Percentiles rank a stretch among this genome's conserved stretches.
These are phyloP conservation scores for Neopestalotiopsis rosae DNA, from an alignment of 2,329 filamentous ascomycete genomes.

Conservation along the genomic window DNA sequence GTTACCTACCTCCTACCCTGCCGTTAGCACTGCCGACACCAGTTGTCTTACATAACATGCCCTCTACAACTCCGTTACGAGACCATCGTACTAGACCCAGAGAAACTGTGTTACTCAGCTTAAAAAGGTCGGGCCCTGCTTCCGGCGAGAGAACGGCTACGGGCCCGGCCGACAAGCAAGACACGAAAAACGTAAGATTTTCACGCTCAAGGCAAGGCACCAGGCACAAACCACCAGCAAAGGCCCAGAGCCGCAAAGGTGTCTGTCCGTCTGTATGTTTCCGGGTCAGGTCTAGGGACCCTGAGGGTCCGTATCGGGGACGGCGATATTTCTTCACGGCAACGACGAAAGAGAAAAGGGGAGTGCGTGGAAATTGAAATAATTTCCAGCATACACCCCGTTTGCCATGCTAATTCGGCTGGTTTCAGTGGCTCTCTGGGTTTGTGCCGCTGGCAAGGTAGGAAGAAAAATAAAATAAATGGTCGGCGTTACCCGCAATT, in stretches of 20 bases:
- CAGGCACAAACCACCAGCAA: background rate
- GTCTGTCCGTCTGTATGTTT: background rate
- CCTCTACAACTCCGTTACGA: background rate
- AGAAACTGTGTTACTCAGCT: background rate
- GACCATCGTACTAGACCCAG: background rate
- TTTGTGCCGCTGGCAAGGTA: background rate
- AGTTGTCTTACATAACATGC: background rate
- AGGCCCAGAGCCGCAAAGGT: background rate
- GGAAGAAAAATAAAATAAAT: background rate
- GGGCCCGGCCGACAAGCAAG: slow-evolving; percentile 6
- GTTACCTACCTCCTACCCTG: background rate
- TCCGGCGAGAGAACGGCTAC: background rate
- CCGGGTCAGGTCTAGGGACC: background rate
- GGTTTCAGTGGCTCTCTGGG: background rate
- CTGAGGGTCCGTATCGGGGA: too few species aligned
- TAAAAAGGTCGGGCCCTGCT: background rate
- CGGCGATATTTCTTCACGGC: background rate
- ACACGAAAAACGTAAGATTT: background rate
- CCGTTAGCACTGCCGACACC: background rate
- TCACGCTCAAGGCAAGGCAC: background rate
- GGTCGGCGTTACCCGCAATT: slow-evolving; percentile 1
- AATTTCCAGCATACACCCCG: background rate
- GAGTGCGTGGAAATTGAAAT: background rate
- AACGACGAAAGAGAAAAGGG: background rate
- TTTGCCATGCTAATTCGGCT: background rate